Conservation (phyloP, 2,329 filamentous ascomycete genomes). For the Talaromyces piceae region DNA sequence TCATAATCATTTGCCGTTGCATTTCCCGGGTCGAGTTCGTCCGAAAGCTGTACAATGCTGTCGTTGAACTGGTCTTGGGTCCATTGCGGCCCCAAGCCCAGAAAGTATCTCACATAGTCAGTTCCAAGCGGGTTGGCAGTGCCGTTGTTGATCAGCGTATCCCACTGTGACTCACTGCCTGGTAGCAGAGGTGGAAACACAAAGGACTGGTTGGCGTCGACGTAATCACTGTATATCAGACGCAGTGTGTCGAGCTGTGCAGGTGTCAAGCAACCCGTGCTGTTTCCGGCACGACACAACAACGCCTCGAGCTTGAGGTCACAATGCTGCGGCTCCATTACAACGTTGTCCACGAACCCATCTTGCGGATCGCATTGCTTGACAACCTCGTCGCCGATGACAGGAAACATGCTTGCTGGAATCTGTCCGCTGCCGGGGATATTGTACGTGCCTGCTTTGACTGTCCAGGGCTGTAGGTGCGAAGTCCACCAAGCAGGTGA, state of each 20-base stretch:
- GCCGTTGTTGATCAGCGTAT: background rate
- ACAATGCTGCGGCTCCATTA: conserved; percentile 43
- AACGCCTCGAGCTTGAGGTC: conserved; percentile 22
- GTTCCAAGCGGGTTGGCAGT: background rate
- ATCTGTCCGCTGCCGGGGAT: conserved; percentile 42
- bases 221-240: conserved; percentile 32
- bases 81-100: background rate
- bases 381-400: conserved; percentile 39
- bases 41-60: conserved; percentile 27
- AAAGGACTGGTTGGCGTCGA: conserved; percentile 3
- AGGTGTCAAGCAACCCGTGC: conserved; percentile 35
- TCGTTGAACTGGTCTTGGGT: conserved; percentile 21
- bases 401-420: conserved; percentile 31
- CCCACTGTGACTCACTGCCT: conserved; percentile 28
- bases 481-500: conserved; percentile 46
- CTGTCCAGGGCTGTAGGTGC: conserved; percentile 40
- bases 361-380: conserved; percentile 47
- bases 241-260: conserved; percentile 38
- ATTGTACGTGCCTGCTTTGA: conserved; percentile 43
- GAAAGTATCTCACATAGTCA: conserved; percentile 1
- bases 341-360: conserved; percentile 44
- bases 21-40: conserved; percentile 9
- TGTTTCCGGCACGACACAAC: conserved; percentile 26
- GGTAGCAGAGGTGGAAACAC: background rate
- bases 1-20: conserved; percentile 11